Percentiles rank a stretch among this genome's conserved stretches.
Evolutionary conservation across 805 yeast species (phyloP).

Genomic region (Vanderwaltozyma verrucispora): DNA sequence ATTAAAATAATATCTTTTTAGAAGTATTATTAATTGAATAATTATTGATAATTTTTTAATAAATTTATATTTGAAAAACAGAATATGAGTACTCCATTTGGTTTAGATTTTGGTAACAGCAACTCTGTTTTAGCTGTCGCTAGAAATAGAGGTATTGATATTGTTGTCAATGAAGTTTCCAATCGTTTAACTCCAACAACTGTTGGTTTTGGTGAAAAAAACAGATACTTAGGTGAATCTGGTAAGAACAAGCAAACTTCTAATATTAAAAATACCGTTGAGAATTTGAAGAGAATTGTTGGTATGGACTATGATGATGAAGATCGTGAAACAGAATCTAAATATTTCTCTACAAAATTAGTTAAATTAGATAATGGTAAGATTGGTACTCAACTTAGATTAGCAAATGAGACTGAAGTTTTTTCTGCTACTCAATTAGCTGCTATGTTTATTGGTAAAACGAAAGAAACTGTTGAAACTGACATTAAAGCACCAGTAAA

Average conservation of each 20-base stretch:
- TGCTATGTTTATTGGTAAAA: constrained; percentile 90
- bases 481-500: constrained; percentile 71
- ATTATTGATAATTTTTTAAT: not conserved
- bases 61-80: too few species aligned
- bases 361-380: constrained; percentile 60
- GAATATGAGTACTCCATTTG: constrained; percentile 93
- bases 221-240: constrained; percentile 88
- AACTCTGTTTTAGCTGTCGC: constrained; percentile 94
- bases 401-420: constrained; percentile 62
- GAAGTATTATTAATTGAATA: not conserved
- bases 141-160: constrained; percentile 96
- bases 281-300: constrained; percentile 84
- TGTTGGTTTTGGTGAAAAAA: constrained; percentile 84
- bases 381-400: constrained; percentile 79
- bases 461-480: constrained; percentile 65
- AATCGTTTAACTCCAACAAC: constrained; percentile 91
- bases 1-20: too few species aligned
- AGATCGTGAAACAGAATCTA: constrained; percentile 63
- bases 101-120: constrained; percentile 95
- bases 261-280: constrained; percentile 92
- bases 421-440: constrained; percentile 85
- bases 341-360: constrained; percentile 64
- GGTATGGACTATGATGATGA: constrained; percentile 51
- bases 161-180: constrained; percentile 96
- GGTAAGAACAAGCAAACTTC: constrained; percentile 96